These are phyloP conservation scores for Hymenochaete sp. DNA, from an alignment of 1,284 basidiomycete species.

Conservation along the genomic window DNA sequence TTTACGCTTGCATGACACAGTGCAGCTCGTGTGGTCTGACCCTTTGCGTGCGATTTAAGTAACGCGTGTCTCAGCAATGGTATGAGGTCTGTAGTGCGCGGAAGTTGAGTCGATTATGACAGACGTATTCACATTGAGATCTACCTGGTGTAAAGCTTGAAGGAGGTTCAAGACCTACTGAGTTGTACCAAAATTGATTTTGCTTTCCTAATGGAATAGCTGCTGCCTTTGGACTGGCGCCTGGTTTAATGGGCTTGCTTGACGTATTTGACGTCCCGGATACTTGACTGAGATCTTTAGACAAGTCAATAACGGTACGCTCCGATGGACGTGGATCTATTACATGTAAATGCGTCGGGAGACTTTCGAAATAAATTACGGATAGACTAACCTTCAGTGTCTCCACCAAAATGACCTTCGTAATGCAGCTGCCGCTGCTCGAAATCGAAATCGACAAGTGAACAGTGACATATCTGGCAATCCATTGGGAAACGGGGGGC, in stretches of 20 bases:
- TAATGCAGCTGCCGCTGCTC: conserved; percentile 21
- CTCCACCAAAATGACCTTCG: conserved; percentile 19
- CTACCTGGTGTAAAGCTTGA: conserved; percentile 64
- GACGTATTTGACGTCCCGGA: no score
- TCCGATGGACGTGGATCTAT: not conserved
- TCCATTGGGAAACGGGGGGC: conserved; percentile 5
- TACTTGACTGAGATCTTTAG: not conserved
- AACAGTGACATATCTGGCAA: conserved; percentile 18
- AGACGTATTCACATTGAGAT: conserved; percentile 9
- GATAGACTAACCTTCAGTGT: conserved; percentile 1
- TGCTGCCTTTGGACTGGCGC: not conserved
- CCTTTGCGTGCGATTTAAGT: conserved; percentile 40
- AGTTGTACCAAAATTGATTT: conserved; percentile 59
- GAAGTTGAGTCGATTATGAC: not conserved
- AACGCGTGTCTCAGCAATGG: conserved; percentile 53
- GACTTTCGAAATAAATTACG: not conserved
- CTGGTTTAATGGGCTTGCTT: no score
- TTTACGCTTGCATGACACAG: conserved; percentile 56
- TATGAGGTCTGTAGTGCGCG: conserved; percentile 51
- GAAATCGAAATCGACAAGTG: conserved; percentile 17
- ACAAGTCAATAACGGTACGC: conserved; percentile 7
- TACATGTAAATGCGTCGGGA: not conserved
- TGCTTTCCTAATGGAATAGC: conserved; percentile 15
- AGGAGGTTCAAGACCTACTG: conserved; percentile 43
- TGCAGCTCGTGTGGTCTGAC: conserved; percentile 48